Conservation (phyloP, 768 basidiomycete genomes). For the Termitomyces sp. region DNA sequence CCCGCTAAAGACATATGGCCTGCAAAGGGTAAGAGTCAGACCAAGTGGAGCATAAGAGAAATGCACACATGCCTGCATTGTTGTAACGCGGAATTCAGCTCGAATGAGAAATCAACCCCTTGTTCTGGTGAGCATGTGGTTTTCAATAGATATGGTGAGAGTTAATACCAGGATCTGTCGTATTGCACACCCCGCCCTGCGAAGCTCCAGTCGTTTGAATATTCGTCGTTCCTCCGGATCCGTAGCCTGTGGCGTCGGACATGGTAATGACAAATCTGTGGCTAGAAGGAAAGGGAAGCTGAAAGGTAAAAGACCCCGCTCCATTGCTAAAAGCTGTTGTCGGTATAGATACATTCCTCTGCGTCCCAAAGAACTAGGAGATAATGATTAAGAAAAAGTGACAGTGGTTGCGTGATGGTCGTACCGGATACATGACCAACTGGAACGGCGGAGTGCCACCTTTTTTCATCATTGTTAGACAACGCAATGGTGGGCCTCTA, state of each 20-base stretch:
- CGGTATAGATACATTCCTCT: conserved; percentile 55
- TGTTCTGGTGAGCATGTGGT: not conserved
- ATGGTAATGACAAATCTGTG: conserved; percentile 55
- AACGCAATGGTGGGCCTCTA: conserved; percentile 6
- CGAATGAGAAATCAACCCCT: conserved; percentile 46
- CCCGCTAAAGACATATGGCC: conserved; percentile 45
- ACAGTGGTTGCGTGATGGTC: conserved; percentile 16
- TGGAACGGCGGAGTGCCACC: conserved; percentile 60
- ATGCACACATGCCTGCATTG: conserved; percentile 55
- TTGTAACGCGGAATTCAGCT: conserved; percentile 49
- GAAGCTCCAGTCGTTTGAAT: conserved; percentile 49
- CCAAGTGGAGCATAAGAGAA: conserved; percentile 1
- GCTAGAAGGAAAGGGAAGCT: conserved; percentile 39
- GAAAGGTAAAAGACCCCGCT: conserved; percentile 49
- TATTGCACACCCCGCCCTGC: conserved; percentile 50
- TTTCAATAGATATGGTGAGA: conserved; percentile 1
- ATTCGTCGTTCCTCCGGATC: conserved; percentile 55
- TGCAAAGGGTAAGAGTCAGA: conserved; percentile 20
- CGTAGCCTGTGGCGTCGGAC: conserved; percentile 74
- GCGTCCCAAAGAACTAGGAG: conserved; percentile 50
- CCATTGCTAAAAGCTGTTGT: conserved; percentile 51
- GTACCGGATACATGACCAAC: conserved; percentile 51
- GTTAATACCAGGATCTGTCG: conserved; percentile 37
- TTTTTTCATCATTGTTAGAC: conserved; percentile 24
- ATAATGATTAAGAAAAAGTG: conserved; percentile 10